Conservation (phyloP, 305 asterid genomes). For the Fraxinus xanthoxyloides region DNA sequence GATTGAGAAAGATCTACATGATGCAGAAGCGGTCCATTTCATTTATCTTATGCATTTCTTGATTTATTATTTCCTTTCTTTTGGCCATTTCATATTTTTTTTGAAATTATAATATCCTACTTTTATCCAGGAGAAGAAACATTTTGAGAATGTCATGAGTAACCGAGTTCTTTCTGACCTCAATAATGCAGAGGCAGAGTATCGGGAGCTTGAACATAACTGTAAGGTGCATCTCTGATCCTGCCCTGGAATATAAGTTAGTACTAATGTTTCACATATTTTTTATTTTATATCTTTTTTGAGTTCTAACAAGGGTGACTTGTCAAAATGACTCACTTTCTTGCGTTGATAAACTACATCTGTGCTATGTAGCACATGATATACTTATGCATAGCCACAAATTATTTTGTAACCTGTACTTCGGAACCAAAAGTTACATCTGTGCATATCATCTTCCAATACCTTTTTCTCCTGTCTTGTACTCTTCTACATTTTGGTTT, state of each 20-base stretch:
- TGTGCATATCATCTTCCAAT: not conserved
- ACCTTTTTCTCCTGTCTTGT: slow-evolving; percentile 3
- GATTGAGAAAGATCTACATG: slow-evolving; percentile 49
- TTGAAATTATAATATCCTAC: slow-evolving; percentile 14
- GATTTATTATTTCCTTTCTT: slow-evolving; percentile 16
- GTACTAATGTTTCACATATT: slow-evolving; percentile 7
- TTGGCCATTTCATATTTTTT: not conserved
- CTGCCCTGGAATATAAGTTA: slow-evolving; percentile 23
- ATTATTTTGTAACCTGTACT: slow-evolving; percentile 1
- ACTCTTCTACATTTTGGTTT: not conserved
- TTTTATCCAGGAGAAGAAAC: slow-evolving; percentile 54
- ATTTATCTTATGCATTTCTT: slow-evolving; percentile 19
- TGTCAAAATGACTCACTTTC: slow-evolving; percentile 11
- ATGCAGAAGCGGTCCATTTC: slow-evolving; percentile 52
- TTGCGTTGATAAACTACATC: slow-evolving; percentile 3
- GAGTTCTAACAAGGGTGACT: slow-evolving; percentile 12
- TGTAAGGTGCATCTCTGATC: slow-evolving; percentile 55
- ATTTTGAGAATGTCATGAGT: slow-evolving; percentile 58
- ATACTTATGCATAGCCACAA: not conserved
- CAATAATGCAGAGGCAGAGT: slow-evolving; percentile 49
- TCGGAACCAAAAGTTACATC: slow-evolving; percentile 12
- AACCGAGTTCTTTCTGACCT: slow-evolving; percentile 47
- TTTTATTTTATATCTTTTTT: not conserved
- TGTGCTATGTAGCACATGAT: slow-evolving; percentile 1
- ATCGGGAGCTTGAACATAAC: slow-evolving; percentile 53